Evolutionary conservation across 495 filamentous ascomycete species (phyloP), one percentile per base, ranked within the genome.

Genomic region (Elaphomyces granulatus): DNA sequence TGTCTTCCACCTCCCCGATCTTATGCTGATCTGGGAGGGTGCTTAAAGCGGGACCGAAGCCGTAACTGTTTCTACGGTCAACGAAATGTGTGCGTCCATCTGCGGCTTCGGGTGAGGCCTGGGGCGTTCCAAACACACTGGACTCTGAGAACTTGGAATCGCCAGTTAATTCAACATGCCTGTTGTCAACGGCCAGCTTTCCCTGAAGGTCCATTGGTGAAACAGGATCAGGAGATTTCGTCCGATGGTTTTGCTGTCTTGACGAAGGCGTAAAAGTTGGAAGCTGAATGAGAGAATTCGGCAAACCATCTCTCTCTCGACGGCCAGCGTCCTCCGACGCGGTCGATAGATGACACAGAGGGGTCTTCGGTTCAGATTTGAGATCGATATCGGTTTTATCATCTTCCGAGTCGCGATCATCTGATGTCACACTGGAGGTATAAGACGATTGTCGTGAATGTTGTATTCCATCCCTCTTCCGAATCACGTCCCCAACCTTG

Each of bases 401-500:
- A 1, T 61, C 56, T 38, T 68, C 65, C 3, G 56, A 60, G 34
- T 67, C 66, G 8, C 63, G 66, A 6, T 61, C 58, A 15, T 67
- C 65, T 2, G 64, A 67, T 7, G 50, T 46, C 36, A 58, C 30
- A 19, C 55, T 61, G 8, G 56, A 55, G 16, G 58, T 55, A 26
- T 61, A 52, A 19, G 68, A 71, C 4, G 53, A 56, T 32, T 61
- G 51, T 14, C 59, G 55, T 30, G 64, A 59, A 37, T 55, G 53
- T 3, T 47, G 40, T 21, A 35, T 40, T 16, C 44, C 34, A 30
- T 66, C 66, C 34, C 75, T 75, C 42, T 71, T 75, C 41, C 60
- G 50, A 4, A 78, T 60, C 23, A 70, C 53, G 42, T 75, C 71
- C 17, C 74, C 70, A 38, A 77, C 68, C 50, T 66, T 70, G 0